phyloP scores from a whole-genome alignment of 305 asterid genomes.

The Fraxinus xanthoxyloides region DNA sequence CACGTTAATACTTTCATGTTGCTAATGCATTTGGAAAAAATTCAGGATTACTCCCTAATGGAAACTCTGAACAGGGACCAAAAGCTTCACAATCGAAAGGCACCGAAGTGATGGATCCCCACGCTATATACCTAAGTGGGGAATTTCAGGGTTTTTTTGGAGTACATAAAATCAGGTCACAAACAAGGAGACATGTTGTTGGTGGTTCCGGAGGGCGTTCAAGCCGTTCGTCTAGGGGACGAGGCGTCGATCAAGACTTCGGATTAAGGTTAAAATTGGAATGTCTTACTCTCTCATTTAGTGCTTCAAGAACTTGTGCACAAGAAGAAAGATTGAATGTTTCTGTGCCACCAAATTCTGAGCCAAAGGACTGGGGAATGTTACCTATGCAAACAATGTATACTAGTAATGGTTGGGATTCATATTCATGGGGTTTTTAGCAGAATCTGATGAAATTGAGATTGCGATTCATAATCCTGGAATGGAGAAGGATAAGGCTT shows the following conservation, averaged over 20 bases:
- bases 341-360: slow-evolving; percentile 37
- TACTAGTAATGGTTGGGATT: slow-evolving; percentile 77
- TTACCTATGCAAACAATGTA: slow-evolving; percentile 70
- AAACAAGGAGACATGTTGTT: slow-evolving; percentile 75
- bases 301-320: slow-evolving; percentile 64
- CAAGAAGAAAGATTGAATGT: slow-evolving; percentile 62
- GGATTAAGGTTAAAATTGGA: slow-evolving; percentile 38
- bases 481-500: slow-evolving; percentile 46
- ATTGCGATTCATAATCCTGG: slow-evolving; percentile 59
- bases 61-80: slow-evolving; percentile 65
- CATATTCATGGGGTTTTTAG: slow-evolving; percentile 64
- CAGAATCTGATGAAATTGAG: slow-evolving; percentile 42
- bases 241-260: slow-evolving; percentile 57
- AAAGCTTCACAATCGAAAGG: slow-evolving; percentile 57
- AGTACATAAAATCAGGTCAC: slow-evolving; percentile 70
- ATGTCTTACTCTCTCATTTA: slow-evolving; percentile 56
- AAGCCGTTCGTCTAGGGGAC: slow-evolving; percentile 65
- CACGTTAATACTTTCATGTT: neutral
- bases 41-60: slow-evolving; percentile 63
- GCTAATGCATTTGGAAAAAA: neutral
- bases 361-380: slow-evolving; percentile 52
- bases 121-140: slow-evolving; percentile 59
- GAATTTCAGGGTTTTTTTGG: slow-evolving; percentile 54
- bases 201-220: slow-evolving; percentile 70
- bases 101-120: slow-evolving; percentile 42